Conservation (phyloP, 2,329 filamentous ascomycete species). For the Penicillium fuscoglaucum region DNA sequence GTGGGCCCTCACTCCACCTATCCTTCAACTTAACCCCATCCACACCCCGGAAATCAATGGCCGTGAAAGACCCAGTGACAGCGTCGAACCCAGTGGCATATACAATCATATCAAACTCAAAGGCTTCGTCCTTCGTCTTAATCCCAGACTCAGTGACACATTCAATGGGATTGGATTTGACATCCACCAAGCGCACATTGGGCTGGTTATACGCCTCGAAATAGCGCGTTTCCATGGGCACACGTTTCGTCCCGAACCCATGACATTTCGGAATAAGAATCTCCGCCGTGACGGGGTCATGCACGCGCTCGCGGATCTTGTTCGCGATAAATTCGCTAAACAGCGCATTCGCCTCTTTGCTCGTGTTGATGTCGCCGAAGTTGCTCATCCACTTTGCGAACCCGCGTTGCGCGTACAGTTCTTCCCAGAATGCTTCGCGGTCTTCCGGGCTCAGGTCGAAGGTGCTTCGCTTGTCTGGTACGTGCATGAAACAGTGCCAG, state of each 20-base stretch:
- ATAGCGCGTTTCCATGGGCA: constrained; percentile 15
- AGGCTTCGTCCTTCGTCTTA: constrained; percentile 3
- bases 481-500: constrained; percentile 1
- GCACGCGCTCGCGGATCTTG: constrained; percentile 12
- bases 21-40: constrained; percentile 9
- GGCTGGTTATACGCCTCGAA: constrained; percentile 13
- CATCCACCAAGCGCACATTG: constrained; percentile 13
- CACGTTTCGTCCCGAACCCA: constrained; percentile 13
- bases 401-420: constrained; percentile 19
- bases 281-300: constrained; percentile 11
- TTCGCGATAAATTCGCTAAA: constrained; percentile 17
- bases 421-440: constrained; percentile 15
- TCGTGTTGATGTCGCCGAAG: constrained; percentile 24
- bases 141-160: constrained; percentile 13
- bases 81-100: constrained; percentile 18
- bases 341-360: constrained; percentile 11
- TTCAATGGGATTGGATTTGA: constrained; percentile 11
- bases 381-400: constrained; percentile 25
- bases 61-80: constrained; percentile 11
- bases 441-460: not conserved
- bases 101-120: constrained; percentile 14
- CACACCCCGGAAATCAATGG: constrained; percentile 13
- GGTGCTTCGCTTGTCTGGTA: not conserved
- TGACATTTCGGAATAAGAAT: constrained; percentile 15
- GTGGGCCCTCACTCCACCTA: constrained; percentile 8